Evolutionary conservation across 139 green algal species (phyloP).

Genomic region (Volvox africanus): DNA sequence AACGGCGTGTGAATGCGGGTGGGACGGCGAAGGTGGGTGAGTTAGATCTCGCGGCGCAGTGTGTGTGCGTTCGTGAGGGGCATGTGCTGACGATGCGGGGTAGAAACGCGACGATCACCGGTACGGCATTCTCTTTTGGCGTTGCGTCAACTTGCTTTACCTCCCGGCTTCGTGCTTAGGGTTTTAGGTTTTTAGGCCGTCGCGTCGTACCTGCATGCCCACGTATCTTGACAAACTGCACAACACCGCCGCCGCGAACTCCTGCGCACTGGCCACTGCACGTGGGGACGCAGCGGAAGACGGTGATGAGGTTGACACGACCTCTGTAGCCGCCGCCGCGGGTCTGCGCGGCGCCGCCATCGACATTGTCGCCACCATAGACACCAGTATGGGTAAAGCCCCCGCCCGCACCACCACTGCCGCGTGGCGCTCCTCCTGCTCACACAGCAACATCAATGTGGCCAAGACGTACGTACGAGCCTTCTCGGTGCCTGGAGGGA

Average conservation of each 20-base stretch:
- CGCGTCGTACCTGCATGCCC: constrained; percentile 37
- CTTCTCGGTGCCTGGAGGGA: constrained; percentile 30
- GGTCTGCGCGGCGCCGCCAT: neutral
- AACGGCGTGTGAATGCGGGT: too few relatives aligned
- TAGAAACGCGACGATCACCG: too few relatives aligned
- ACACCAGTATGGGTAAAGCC: constrained; percentile 29
- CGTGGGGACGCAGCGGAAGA: neutral
- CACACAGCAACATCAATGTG: constrained; percentile 57
- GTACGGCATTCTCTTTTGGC: too few relatives aligned
- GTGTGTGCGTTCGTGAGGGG: too few relatives aligned
- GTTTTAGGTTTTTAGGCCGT: too few relatives aligned
- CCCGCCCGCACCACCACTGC: constrained; percentile 52
- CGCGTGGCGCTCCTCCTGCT: constrained; percentile 58
- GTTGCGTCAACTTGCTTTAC: too few relatives aligned
- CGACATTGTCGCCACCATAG: neutral
- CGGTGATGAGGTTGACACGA: neutral
- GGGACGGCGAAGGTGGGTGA: too few relatives aligned
- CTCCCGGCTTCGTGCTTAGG: too few relatives aligned
- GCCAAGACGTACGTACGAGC: constrained; percentile 56
- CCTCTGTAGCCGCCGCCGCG: too few relatives aligned
- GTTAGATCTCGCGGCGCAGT: too few relatives aligned
- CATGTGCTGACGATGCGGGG: too few relatives aligned
- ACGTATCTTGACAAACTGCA: constrained; percentile 47
- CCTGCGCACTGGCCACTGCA: neutral
- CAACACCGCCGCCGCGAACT: constrained; percentile 62